These are phyloP conservation scores for Cytauxzoon felis DNA, from an alignment of 169 alveolate species.

Conservation along the genomic window DNA sequence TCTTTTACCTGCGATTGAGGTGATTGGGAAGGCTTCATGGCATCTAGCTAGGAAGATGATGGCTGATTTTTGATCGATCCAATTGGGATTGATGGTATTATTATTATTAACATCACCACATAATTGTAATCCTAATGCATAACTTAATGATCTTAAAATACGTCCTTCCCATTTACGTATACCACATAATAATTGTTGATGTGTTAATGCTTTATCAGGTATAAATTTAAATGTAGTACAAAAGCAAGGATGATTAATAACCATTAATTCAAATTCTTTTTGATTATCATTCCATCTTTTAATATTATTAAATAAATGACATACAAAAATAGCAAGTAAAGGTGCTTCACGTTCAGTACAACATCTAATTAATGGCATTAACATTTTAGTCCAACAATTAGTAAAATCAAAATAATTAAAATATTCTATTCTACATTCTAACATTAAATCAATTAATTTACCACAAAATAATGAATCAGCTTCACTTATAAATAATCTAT, in stretches of 20 bases:
- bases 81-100: background rate
- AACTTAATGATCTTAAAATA: constrained; percentile 34
- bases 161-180: constrained; percentile 52
- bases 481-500: constrained; percentile 38
- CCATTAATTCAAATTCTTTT: constrained; percentile 29
- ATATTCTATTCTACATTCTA: constrained; percentile 1
- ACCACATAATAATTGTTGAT: constrained; percentile 40
- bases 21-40: constrained; percentile 47
- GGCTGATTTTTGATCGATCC: constrained; percentile 56
- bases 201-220: constrained; percentile 49
- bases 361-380: constrained; percentile 40
- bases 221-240: constrained; percentile 47
- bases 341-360: constrained; percentile 58
- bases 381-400: constrained; percentile 54
- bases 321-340: constrained; percentile 36
- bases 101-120: constrained; percentile 8
- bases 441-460: constrained; percentile 34
- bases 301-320: constrained; percentile 22
- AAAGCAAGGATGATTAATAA: constrained; percentile 33
- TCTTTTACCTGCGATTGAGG: constrained; percentile 17
- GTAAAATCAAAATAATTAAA: constrained; percentile 59
- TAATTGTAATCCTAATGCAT: constrained; percentile 16
- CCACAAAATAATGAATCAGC: constrained; percentile 44
- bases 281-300: constrained; percentile 8
- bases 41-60: constrained; percentile 47